phyloP scores from a whole-genome alignment of 345 rosid genomes.

The Citrus reticulata region DNA sequence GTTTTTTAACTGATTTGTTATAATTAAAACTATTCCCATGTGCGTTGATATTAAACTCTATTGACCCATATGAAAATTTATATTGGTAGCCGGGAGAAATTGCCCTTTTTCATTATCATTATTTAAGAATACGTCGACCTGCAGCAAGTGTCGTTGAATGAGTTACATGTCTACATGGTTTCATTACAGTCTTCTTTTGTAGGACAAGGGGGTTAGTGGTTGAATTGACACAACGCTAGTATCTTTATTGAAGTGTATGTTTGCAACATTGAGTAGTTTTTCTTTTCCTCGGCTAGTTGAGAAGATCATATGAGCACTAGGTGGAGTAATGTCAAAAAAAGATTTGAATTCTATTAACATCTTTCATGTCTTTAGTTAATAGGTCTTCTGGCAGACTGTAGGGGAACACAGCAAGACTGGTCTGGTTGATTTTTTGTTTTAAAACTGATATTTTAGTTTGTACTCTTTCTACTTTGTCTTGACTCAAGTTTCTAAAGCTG shows the following conservation, averaged over 20 bases:
- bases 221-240: neutral
- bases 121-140: too few species aligned
- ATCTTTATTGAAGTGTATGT: neutral
- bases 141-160: neutral
- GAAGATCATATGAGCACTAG: neutral
- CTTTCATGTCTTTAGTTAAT: neutral
- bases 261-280: neutral
- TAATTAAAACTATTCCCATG: neutral
- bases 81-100: neutral
- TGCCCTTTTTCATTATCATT: neutral
- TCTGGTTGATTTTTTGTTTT: neutral
- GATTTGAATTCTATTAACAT: neutral
- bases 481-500: neutral
- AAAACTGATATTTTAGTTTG: neutral
- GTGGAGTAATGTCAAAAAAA: neutral
- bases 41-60: neutral
- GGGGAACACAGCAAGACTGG: neutral
- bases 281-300: neutral
- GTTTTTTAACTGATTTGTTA: neutral
- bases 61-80: neutral
- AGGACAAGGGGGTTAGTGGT: neutral
- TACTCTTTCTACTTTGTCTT: neutral
- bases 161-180: neutral
- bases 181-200: neutral
- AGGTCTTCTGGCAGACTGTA: neutral